phyloP scores from a whole-genome alignment of 169 alveolate species.

The Plasmodium chabaudi region DNA sequence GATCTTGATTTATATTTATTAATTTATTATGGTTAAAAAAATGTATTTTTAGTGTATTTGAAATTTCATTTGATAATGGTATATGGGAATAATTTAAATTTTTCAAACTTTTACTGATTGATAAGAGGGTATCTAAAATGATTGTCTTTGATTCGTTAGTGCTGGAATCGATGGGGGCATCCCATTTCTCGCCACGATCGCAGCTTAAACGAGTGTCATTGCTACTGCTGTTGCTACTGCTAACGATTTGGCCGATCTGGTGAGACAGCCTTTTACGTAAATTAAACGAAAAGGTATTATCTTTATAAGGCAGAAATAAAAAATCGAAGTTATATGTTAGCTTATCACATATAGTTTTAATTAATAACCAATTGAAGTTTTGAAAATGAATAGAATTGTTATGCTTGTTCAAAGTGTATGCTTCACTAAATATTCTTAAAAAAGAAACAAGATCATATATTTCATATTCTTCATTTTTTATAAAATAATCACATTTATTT shows the following conservation, averaged over 20 bases:
- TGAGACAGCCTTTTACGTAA: slow-evolving; percentile 11
- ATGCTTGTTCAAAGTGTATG: slow-evolving; percentile 15
- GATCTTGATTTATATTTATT: no score
- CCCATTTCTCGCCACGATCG: not conserved
- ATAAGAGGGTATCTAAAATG: slow-evolving; percentile 9
- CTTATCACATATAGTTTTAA: slow-evolving; percentile 47
- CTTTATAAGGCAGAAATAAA: slow-evolving; percentile 12
- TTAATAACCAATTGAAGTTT: slow-evolving; percentile 24
- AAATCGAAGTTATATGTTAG: slow-evolving; percentile 39
- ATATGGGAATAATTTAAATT: slow-evolving; percentile 42
- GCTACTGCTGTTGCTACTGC: no score
- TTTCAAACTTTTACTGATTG: slow-evolving; percentile 30
- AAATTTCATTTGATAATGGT: slow-evolving; percentile 31
- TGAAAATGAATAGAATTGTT: slow-evolving; percentile 9
- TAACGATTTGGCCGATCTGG: slow-evolving; percentile 5
- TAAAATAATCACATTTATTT: slow-evolving; percentile 36
- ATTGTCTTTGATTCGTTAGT: not conserved
- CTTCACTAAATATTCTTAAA: slow-evolving; percentile 31
- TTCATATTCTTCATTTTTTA: slow-evolving; percentile 49
- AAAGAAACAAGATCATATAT: slow-evolving; percentile 39
- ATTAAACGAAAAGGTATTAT: slow-evolving; percentile 21
- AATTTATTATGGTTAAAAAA: slow-evolving; percentile 2
- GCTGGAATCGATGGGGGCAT: not conserved
- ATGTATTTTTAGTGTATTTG: slow-evolving; percentile 8
- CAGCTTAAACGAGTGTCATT: no score